Conservation (phyloP, 805 yeast species). For the Teunomyces kruisii region DNA sequence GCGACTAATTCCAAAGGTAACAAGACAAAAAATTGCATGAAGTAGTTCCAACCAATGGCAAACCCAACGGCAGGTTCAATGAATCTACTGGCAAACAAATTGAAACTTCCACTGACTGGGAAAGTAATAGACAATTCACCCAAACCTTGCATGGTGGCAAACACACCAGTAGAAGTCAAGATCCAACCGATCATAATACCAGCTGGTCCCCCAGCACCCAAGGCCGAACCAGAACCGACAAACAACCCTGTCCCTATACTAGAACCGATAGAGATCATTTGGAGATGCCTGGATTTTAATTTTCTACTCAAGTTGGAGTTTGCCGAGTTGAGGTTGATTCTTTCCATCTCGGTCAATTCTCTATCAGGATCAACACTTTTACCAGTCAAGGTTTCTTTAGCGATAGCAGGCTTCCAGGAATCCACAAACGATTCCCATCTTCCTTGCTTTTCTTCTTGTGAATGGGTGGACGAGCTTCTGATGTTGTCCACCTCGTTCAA, state of each 20-base stretch:
- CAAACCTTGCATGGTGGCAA: slow-evolving; percentile 35
- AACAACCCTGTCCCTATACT: slow-evolving; percentile 67
- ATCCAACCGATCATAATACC: slow-evolving; percentile 29
- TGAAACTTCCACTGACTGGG: slow-evolving; percentile 55
- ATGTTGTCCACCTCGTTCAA: slow-evolving; percentile 11
- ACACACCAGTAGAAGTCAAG: slow-evolving; percentile 22
- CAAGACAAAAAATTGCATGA: slow-evolving; percentile 55
- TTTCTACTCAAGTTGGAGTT: slow-evolving; percentile 28
- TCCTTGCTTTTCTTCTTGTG: slow-evolving; percentile 12
- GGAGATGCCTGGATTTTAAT: slow-evolving; percentile 49
- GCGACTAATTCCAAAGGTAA: slow-evolving; percentile 63
- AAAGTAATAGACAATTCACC: slow-evolving; percentile 55
- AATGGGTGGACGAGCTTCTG: slow-evolving; percentile 14
- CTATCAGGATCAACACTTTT: slow-evolving; percentile 17
- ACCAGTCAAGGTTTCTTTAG: slow-evolving; percentile 17
- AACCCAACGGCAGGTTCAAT: slow-evolving; percentile 58
- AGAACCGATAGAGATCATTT: slow-evolving; percentile 72
- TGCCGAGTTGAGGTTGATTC: slow-evolving; percentile 26
- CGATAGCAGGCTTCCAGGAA: slow-evolving; percentile 36
- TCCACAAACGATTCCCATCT: slow-evolving; percentile 28
- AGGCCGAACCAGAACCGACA: slow-evolving; percentile 46
- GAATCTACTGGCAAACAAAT: slow-evolving; percentile 50
- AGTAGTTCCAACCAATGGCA: slow-evolving; percentile 55
- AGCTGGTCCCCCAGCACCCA: slow-evolving; percentile 35
- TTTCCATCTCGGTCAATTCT: slow-evolving; percentile 27